Percentiles rank a stretch among this genome's conserved stretches.
These are phyloP conservation scores for Boechera divaricarpa DNA, from an alignment of 345 rosid genomes.

Conservation along the genomic window DNA sequence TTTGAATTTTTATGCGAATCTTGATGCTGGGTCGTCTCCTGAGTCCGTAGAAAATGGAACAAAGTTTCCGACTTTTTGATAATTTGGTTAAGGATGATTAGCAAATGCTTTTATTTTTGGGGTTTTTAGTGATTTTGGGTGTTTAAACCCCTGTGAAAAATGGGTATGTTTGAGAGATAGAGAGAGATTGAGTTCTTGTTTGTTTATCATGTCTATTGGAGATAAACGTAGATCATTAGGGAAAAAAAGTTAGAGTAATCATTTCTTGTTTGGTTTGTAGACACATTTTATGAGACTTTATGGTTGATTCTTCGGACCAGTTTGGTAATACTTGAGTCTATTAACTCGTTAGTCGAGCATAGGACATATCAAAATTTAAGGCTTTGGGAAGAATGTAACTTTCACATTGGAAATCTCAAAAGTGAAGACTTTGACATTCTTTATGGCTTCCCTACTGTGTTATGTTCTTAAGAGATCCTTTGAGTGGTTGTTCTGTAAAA, in stretches of 20 bases:
- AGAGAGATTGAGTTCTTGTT: background rate
- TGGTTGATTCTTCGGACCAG: constrained; percentile 10
- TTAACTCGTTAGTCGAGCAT: background rate
- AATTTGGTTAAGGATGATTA: constrained; percentile 1
- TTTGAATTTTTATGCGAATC: constrained; percentile 32
- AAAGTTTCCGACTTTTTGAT: constrained; percentile 20
- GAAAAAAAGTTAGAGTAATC: too few species aligned
- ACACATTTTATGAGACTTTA: constrained; percentile 3
- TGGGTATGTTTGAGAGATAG: background rate
- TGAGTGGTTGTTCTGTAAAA: background rate
- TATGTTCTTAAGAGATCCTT: background rate
- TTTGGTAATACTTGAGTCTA: constrained; percentile 4
- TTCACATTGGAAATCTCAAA: background rate
- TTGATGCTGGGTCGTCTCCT: constrained; percentile 30
- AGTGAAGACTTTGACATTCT: background rate
- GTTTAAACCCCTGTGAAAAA: too few species aligned
- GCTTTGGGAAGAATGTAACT: constrained; percentile 5
- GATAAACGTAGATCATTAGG: background rate
- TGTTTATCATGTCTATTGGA: background rate
- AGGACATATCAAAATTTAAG: background rate
- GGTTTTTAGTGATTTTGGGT: background rate
- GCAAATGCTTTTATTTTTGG: background rate
- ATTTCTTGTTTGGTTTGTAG: constrained; percentile 10
- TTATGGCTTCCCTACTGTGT: background rate
- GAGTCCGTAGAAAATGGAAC: constrained; percentile 46